These are phyloP conservation scores for Chrysosporium queenslandicum DNA, from an alignment of 2,329 filamentous ascomycete species.

Conservation along the genomic window DNA sequence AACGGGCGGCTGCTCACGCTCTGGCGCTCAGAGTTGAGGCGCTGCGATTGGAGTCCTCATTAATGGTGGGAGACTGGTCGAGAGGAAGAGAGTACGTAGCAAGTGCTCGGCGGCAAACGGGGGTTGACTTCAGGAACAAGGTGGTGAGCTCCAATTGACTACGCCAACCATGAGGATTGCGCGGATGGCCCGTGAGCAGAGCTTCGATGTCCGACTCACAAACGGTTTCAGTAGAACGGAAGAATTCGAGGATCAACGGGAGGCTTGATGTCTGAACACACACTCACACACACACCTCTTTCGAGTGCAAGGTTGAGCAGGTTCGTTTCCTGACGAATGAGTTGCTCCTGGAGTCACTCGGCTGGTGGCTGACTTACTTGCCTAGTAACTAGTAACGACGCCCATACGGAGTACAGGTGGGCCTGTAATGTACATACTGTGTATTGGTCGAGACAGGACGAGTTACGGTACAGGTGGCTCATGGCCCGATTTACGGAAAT, in stretches of 20 bases:
- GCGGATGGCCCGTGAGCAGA: not conserved
- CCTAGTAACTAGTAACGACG: not conserved
- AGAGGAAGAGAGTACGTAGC: not conserved
- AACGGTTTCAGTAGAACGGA: not conserved
- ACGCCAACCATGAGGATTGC: not conserved
- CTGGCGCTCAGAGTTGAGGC: conserved; percentile 2
- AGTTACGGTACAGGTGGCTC: not conserved
- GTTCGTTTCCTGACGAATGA: conserved; percentile 9
- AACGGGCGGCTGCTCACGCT: not conserved
- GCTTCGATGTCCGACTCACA: not conserved
- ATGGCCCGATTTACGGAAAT: not conserved
- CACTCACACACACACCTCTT: no score
- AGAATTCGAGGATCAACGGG: not conserved
- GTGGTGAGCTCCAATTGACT: conserved; percentile 6
- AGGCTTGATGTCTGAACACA: conserved; percentile 5
- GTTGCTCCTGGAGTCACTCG: conserved; percentile 2
- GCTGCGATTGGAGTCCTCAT: conserved; percentile 5
- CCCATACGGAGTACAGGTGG: not conserved
- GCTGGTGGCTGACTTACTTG: not conserved
- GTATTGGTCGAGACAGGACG: not conserved
- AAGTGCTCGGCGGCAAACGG: conserved; percentile 7
- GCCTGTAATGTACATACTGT: not conserved
- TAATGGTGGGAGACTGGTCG: not conserved
- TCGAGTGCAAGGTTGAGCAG: not conserved
- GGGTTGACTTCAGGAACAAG: conserved; percentile 1